These are phyloP conservation scores for Mycothermus thermophilus DNA, from an alignment of 495 filamentous ascomycete species.

Conservation along the genomic window DNA sequence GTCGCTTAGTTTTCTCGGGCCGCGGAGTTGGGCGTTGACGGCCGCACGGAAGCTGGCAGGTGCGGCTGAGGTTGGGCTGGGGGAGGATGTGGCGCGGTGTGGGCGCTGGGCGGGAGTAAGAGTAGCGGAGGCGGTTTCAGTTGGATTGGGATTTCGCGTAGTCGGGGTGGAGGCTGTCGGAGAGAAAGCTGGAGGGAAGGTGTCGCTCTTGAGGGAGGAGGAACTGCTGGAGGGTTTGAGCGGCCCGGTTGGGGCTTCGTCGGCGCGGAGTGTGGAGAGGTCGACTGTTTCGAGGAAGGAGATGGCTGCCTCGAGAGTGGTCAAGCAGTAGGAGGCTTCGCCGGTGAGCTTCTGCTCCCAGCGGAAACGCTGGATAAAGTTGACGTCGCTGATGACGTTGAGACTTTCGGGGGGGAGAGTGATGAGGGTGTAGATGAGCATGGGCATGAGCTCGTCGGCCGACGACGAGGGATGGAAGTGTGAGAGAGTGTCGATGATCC, in stretches of 20 bases:
- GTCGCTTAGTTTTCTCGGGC: slow-evolving; percentile 54
- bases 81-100: not conserved
- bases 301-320: slow-evolving; percentile 89
- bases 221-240: slow-evolving; percentile 32
- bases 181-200: slow-evolving; percentile 36
- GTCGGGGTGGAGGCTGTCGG: slow-evolving; percentile 27
- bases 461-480: slow-evolving; percentile 76
- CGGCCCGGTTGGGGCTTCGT: slow-evolving; percentile 53
- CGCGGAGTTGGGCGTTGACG: slow-evolving; percentile 27
- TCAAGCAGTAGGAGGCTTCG: slow-evolving; percentile 90
- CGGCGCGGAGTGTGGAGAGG: slow-evolving; percentile 76
- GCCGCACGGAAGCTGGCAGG: slow-evolving; percentile 26
- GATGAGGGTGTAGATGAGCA: slow-evolving; percentile 88
- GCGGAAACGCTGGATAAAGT: slow-evolving; percentile 89
- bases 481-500: slow-evolving; percentile 78
- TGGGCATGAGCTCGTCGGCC: slow-evolving; percentile 91
- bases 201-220: slow-evolving; percentile 38
- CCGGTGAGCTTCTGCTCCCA: slow-evolving; percentile 75
- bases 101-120: slow-evolving; percentile 25
- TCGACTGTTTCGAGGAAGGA: slow-evolving; percentile 97
- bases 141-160: slow-evolving; percentile 7
- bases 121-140: slow-evolving; percentile 14
- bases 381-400: slow-evolving; percentile 80
- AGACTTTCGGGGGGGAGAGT: slow-evolving; percentile 77
- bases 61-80: slow-evolving; percentile 13